Evolutionary conservation across 2,329 filamentous ascomycete species (phyloP), one percentile per base, ranked within the genome.

Genomic region (Penicillium aurantiogriseum): DNA sequence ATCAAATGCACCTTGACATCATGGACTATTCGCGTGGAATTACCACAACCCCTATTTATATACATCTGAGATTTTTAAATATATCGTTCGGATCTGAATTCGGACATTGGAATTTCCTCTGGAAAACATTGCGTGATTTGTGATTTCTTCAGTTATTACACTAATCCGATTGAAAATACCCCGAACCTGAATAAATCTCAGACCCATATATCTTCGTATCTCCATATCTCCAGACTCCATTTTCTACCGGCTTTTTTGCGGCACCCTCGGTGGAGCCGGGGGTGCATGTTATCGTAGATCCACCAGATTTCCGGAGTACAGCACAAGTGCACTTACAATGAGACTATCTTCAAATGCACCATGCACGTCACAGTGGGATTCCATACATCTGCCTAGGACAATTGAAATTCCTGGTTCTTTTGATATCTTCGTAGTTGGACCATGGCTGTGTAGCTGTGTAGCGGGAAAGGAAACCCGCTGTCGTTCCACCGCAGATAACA

Each of bases 311-410:
- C 60, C 57, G 59, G 63, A 61, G 61, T 64, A 58, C 59, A 64
- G 56, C 55, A 51, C 61, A 59, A 64, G 56, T 44, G 51, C 45
- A 39, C 42, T 46, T 21, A 33, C 21, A 27, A 35, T 25, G 11
- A 19, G 21, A 36, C 31, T 35, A 38, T 56, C 56, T 61, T 60
- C 42, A 43, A 59, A 25, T 62, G 53, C 55, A 56, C 43, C n/a
- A 60, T 66, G 64, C 64, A 66, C 60, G 62, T 65, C 64, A 66
- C 61, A 31, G 54, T 63, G 53, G 39, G 48, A 63, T 56, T 59
- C 27, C 11, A 42, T 56, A 56, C 54, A 52, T 56, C 36, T 11
- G 17, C n/a, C n/a, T 10, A 23, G 23, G 23, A 23, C n/a, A 29
- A 23, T 21, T 23, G 13, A 39, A 40, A 23, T 38, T 38, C 19